Percentiles rank a stretch among this genome's conserved stretches.
phyloP scores from a whole-genome alignment of 2,329 filamentous ascomycete species.

The Botrytis fabae region DNA sequence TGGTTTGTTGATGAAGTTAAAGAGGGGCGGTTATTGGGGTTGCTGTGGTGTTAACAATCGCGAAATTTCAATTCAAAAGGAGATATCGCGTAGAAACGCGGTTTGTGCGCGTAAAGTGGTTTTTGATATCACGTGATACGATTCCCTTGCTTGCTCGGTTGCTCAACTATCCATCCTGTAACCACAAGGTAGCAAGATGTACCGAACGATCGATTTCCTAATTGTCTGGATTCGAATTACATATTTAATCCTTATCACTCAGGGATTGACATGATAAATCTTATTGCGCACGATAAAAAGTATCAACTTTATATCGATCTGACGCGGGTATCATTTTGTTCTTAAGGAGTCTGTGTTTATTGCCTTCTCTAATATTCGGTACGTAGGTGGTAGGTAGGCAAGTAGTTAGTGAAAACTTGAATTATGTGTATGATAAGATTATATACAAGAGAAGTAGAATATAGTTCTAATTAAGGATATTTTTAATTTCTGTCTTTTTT shows the following conservation, averaged over 20 bases:
- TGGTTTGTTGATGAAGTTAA: conserved; percentile 9
- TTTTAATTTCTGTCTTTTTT: not conserved
- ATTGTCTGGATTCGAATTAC: not conserved
- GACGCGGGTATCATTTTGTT: no score
- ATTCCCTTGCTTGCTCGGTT: not conserved
- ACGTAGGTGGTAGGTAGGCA: no score
- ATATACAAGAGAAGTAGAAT: not conserved
- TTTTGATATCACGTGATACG: not conserved
- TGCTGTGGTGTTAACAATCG: conserved; percentile 16
- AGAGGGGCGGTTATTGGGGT: not conserved
- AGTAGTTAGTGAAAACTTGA: not conserved
- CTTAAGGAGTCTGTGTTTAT: no score
- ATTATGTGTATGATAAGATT: not conserved
- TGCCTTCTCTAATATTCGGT: no score
- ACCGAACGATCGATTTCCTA: not conserved
- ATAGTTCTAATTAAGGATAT: not conserved
- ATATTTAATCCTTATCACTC: not conserved
- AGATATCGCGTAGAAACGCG: conserved; percentile 20
- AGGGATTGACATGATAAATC: no score
- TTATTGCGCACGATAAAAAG: not conserved
- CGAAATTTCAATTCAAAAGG: conserved; percentile 21
- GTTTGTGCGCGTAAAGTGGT: conserved; percentile 18
- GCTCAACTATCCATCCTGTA: not conserved
- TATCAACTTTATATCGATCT: no score
- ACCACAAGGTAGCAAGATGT: not conserved